These are phyloP conservation scores for Diplodia sapinea DNA, from an alignment of 2,329 filamentous ascomycete species.

Conservation along the genomic window DNA sequence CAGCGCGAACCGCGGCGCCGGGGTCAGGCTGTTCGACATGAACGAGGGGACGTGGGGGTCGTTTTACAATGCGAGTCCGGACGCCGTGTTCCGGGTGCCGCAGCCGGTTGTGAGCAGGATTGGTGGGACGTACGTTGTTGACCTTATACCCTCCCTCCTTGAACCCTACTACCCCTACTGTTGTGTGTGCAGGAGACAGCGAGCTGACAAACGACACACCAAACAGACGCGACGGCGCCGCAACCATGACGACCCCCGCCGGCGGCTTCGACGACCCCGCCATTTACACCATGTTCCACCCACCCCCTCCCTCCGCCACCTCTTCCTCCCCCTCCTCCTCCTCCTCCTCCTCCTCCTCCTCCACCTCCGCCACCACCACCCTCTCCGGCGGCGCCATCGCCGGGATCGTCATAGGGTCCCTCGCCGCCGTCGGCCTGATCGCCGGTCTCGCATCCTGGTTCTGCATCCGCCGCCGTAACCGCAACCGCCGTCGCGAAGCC, in stretches of 20 bases:
- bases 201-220: too few species aligned
- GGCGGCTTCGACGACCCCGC: conserved; percentile 27
- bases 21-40: conserved; percentile 35
- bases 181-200: too few species aligned
- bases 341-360: not conserved
- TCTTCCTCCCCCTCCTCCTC: not conserved
- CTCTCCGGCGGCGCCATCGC: not conserved
- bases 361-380: too few species aligned
- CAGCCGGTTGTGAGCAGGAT: conserved; percentile 15
- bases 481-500: not conserved
- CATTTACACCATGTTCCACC: conserved; percentile 28
- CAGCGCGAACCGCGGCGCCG: not conserved
- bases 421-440: not conserved
- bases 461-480: not conserved
- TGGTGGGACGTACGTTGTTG: conserved; percentile 23
- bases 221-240: conserved; percentile 4
- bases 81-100: not conserved
- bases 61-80: not conserved
- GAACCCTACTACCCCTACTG: too few species aligned
- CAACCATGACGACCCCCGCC: conserved; percentile 27
- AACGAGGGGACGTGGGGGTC: conserved; percentile 34
- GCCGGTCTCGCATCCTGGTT: not conserved
- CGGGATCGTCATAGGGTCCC: conserved; percentile 23
- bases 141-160: not conserved
- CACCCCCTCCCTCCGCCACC: not conserved